Percentiles rank a stretch among this genome's conserved stretches.
These are phyloP conservation scores for Sesbania bispinosa DNA, from an alignment of 306 rosid genomes.

Conservation along the genomic window DNA sequence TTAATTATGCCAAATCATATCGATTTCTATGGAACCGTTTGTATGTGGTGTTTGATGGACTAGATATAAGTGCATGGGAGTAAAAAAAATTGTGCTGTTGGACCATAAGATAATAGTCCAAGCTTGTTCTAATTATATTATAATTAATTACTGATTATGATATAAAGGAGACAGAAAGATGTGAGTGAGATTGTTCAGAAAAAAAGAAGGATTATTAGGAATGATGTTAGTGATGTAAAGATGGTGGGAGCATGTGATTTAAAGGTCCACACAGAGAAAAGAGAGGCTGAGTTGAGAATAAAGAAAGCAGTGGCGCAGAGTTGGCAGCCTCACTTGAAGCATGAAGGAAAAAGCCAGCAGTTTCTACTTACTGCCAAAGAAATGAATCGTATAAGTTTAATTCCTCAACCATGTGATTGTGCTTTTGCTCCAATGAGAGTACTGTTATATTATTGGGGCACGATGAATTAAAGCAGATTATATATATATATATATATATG, in stretches of 20 bases:
- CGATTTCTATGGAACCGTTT: neutral
- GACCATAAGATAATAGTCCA: slow-evolving; percentile 15
- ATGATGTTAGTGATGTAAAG: slow-evolving; percentile 36
- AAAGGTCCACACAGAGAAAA: slow-evolving; percentile 22
- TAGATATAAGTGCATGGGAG: slow-evolving; percentile 5
- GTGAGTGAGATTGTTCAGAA: slow-evolving; percentile 33
- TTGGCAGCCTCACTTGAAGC: slow-evolving; percentile 25
- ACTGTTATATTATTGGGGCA: neutral
- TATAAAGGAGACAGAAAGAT: slow-evolving; percentile 22
- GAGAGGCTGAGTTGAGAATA: slow-evolving; percentile 32
- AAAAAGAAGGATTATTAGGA: slow-evolving; percentile 23
- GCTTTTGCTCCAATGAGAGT: neutral
- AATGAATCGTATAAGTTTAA: slow-evolving; percentile 16
- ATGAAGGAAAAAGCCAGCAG: slow-evolving; percentile 14
- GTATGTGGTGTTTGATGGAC: neutral
- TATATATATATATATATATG: no score
- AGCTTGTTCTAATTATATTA: slow-evolving; percentile 21
- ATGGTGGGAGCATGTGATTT: slow-evolving; percentile 38
- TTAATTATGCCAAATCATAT: no score
- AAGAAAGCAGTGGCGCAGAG: slow-evolving; percentile 21
- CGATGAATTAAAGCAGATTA: neutral
- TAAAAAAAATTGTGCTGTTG: slow-evolving; percentile 1
- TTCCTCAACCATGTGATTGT: slow-evolving; percentile 4
- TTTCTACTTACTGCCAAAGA: slow-evolving; percentile 4
- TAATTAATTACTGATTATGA: slow-evolving; percentile 16